Conservation (phyloP, 768 basidiomycete genomes). For the Phylloporus sp. region DNA sequence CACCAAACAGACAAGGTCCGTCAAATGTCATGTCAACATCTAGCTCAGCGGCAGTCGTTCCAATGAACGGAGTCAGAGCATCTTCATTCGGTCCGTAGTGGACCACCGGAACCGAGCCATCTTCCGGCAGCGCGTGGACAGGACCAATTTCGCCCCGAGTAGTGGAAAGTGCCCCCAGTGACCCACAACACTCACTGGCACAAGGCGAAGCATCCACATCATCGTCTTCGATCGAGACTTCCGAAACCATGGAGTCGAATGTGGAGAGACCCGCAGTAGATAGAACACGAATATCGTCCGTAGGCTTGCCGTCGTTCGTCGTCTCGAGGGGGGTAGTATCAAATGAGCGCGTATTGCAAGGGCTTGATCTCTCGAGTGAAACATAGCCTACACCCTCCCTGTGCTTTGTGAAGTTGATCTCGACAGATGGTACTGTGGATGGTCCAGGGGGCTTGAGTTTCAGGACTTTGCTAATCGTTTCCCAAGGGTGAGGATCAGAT, state of each 20-base stretch:
- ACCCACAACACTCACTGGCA: neutral
- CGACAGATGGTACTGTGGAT: neutral
- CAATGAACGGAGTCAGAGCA: neutral
- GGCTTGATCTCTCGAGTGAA: neutral
- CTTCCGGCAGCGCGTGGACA: neutral
- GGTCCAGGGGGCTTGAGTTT: constrained; percentile 8
- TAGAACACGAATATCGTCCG: neutral
- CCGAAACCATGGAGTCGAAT: neutral
- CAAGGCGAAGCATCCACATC: neutral
- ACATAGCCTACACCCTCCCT: constrained; percentile 27
- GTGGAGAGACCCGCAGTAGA: neutral
- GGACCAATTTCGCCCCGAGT: neutral
- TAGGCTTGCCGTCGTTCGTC: neutral
- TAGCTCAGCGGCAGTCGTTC: neutral
- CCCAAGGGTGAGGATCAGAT: constrained; percentile 30
- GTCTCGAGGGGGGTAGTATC: neutral
- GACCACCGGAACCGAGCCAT: neutral
- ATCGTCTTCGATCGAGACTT: neutral
- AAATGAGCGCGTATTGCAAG: neutral
- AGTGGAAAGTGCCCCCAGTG: neutral
- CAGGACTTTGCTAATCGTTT: constrained; percentile 27
- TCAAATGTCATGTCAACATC: constrained; percentile 10
- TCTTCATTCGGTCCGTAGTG: neutral
- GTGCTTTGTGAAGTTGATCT: constrained; percentile 17
- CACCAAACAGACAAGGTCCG: constrained; percentile 29